Conservation (phyloP, 768 basidiomycete genomes). For the Paxillus rubicundulus region DNA sequence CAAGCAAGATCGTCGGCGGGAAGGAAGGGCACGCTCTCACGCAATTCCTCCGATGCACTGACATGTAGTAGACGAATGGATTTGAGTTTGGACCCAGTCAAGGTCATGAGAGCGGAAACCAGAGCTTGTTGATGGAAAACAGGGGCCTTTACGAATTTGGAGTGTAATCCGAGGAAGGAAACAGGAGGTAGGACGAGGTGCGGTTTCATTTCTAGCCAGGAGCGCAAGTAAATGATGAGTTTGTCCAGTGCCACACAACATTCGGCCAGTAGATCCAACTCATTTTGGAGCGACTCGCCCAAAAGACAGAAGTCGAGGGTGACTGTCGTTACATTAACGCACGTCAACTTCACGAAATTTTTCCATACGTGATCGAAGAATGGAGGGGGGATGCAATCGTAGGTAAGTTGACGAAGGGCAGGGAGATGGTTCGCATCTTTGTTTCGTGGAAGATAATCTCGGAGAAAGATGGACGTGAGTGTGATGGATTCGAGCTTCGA, state of each 20-base stretch:
- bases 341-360: constrained; percentile 24
- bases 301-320: constrained; percentile 26
- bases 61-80: constrained; percentile 22
- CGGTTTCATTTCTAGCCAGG: constrained; percentile 22
- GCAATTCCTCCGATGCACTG: constrained; percentile 12
- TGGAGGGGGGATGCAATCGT: constrained; percentile 32
- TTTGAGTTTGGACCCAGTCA: constrained; percentile 19
- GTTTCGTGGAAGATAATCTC: constrained; percentile 29
- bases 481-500: constrained; percentile 24
- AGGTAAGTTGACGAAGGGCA: constrained; percentile 29
- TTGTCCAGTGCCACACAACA: constrained; percentile 22
- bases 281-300: constrained; percentile 23
- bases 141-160: constrained; percentile 14
- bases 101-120: constrained; percentile 22
- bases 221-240: constrained; percentile 24
- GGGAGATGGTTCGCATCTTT: constrained; percentile 27
- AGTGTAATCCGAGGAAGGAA: constrained; percentile 24
- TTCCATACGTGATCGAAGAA: constrained; percentile 29
- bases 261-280: constrained; percentile 25
- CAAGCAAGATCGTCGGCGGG: constrained; percentile 8
- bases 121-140: constrained; percentile 15
- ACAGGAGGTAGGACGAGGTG: constrained; percentile 24
- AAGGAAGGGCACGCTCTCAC: constrained; percentile 3
- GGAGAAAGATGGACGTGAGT: constrained; percentile 27
- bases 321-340: constrained; percentile 26